Percentiles rank a stretch among this genome's conserved stretches.
Evolutionary conservation across 345 rosid species (phyloP).

Genomic region (Toxicodendron radicans): DNA sequence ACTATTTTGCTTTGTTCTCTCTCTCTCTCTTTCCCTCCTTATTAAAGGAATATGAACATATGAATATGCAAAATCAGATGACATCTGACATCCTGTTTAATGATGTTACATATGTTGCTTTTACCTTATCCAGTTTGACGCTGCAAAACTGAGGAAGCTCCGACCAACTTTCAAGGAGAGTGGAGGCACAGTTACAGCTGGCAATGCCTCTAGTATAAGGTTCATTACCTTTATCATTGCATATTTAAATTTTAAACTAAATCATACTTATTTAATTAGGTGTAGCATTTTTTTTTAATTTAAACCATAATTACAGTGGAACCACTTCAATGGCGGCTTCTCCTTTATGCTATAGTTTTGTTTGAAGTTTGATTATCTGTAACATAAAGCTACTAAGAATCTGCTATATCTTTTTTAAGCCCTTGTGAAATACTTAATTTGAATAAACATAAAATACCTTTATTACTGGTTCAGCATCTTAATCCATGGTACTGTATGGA

Average conservation of each 20-base stretch:
- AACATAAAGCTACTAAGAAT: background rate
- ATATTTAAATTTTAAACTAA: background rate
- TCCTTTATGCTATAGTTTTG: background rate
- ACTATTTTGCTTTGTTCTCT: background rate
- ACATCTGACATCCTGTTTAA: background rate
- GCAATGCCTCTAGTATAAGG: constrained; percentile 99
- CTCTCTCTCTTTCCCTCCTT: background rate
- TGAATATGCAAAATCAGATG: background rate
- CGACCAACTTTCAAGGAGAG: constrained; percentile 92
- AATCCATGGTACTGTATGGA: background rate
- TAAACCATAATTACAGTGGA: background rate
- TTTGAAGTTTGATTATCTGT: constrained; percentile 2
- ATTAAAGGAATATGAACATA: background rate
- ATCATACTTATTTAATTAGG: background rate
- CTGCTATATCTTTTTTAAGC: background rate
- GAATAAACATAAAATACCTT: background rate
- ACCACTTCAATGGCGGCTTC: background rate
- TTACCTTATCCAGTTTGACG: constrained; percentile 64
- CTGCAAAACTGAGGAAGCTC: constrained; percentile 87
- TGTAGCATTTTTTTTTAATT: background rate
- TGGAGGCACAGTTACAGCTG: constrained; percentile 94
- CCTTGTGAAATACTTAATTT: background rate
- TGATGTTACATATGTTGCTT: constrained; percentile 11
- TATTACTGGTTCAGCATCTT: background rate
- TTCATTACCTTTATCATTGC: constrained; percentile 21